Base-by-base conservation (phyloP, 2,329 filamentous ascomycete genomes). In the Xylariaceae sp. region DNA sequence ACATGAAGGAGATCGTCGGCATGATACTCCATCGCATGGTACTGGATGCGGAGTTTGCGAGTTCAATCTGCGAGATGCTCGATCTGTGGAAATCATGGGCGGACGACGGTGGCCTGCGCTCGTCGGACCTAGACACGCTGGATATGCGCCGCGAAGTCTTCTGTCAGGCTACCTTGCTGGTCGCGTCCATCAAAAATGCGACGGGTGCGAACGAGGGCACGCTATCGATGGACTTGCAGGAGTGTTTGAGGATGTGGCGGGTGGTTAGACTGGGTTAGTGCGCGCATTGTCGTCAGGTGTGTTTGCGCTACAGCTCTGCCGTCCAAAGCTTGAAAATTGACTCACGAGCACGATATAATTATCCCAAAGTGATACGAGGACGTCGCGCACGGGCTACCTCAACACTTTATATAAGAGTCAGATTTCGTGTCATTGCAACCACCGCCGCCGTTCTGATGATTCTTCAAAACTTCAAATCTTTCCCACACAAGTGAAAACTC, bases 51-150 rank as follows among this genome's bases (percentile, higher is more conserved):
- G 61, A 66, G 47, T 75, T 77, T 42, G 59, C 77, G 0, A 56
- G 58, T 0, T 58, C 58, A 0, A 51, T 81, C 2, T 74, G 68
- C 51, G 56, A 61, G 31, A 71, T 77, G 62, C 58, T 82, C 31
- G 76, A 80, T 49, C 58, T 62, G 36, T 82, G 78, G 78, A 77
- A 74, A 61, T 66, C 68, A 1, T 82, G 78, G 76, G 72, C 75
- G 2, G 77, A 81, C 30, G 74, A 76, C 48, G 77, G 76, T 7
- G 78, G 78, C 7, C 78, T 82, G 74, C 68, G 72, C 22, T 71
- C 63, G 52, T 63, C 69, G 3, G 76, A 81, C 48, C 67, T 73
- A 39, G 46, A 64, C 1, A 55, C 63, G 2, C 50, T 79, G 41
- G 62, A 66, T 39, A 67, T 71, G 7, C 64, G 70, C 11, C 65